Percentiles rank a stretch among this genome's conserved stretches.
phyloP scores from a whole-genome alignment of 768 basidiomycete genomes.

The Russula lepida region DNA sequence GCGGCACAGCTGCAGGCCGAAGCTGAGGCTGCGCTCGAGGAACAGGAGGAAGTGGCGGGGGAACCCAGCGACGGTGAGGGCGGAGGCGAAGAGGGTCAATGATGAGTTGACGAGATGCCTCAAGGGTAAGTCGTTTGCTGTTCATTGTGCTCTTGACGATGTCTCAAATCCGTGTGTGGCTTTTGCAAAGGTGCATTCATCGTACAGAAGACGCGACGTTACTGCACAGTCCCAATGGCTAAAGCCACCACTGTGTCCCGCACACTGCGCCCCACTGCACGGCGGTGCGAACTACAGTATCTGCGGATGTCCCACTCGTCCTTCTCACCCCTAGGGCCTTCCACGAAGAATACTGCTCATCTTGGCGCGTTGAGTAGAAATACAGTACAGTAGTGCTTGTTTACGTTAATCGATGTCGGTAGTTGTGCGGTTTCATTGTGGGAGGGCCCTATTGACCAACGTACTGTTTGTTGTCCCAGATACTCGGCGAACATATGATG shows the following conservation, averaged over 20 bases:
- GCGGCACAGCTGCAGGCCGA: slow-evolving; percentile 74
- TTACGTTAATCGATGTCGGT: neutral
- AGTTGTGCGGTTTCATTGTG: neutral
- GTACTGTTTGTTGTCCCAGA: neutral
- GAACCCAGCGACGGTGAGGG: slow-evolving; percentile 35
- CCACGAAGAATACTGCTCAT: neutral
- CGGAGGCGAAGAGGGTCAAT: neutral
- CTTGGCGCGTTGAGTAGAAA: neutral
- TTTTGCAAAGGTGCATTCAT: neutral
- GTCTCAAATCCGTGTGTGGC: neutral
- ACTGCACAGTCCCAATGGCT: neutral
- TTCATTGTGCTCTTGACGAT: neutral
- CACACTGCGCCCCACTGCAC: neutral
- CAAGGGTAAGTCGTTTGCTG: neutral
- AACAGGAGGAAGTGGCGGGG: slow-evolving; percentile 47
- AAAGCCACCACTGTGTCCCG: neutral
- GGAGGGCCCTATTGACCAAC: neutral
- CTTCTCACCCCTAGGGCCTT: neutral
- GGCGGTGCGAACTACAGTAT: neutral
- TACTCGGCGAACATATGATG: neutral
- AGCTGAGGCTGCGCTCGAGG: slow-evolving; percentile 67
- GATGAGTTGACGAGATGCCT: neutral
- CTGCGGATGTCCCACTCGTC: neutral
- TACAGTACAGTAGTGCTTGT: neutral
- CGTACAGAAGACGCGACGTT: neutral